phyloP scores from a whole-genome alignment of 2,329 filamentous ascomycete genomes.

The Cladophialophora psammophila region DNA sequence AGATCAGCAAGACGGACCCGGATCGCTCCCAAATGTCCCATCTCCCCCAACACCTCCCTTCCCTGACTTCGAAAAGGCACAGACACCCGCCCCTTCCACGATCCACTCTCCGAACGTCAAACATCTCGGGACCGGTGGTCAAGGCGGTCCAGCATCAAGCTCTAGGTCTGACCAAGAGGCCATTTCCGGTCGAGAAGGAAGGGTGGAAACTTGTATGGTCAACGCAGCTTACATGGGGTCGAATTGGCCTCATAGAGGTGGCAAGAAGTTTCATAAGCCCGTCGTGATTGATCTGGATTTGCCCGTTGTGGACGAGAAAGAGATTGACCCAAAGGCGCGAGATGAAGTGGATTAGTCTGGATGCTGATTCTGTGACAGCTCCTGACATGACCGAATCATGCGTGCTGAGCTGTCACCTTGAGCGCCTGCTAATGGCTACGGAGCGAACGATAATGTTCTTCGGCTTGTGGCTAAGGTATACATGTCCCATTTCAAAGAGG shows the following conservation, averaged over 20 bases:
- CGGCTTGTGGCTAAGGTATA: neutral
- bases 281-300: conserved; percentile 84
- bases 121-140: conserved; percentile 18
- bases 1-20: conserved; percentile 40
- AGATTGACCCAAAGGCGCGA: neutral
- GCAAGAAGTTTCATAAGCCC: conserved; percentile 75
- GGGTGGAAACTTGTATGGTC: conserved; percentile 76
- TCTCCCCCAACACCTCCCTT: conserved; percentile 21
- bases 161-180: conserved; percentile 35
- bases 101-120: neutral
- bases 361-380: neutral
- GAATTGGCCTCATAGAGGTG: conserved; percentile 67
- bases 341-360: neutral
- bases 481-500: neutral
- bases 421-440: neutral
- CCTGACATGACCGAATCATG: neutral
- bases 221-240: conserved; percentile 79
- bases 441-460: neutral
- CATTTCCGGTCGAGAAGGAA: conserved; percentile 44
- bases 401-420: neutral
- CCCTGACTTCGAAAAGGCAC: conserved; percentile 30
- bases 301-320: conserved; percentile 53
- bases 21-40: conserved; percentile 39
- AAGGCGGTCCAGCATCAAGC: conserved; percentile 31
- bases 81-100: conserved; percentile 21